Base-by-base conservation (phyloP, 169 alveolate species). In the Plasmodium chabaudi region DNA sequence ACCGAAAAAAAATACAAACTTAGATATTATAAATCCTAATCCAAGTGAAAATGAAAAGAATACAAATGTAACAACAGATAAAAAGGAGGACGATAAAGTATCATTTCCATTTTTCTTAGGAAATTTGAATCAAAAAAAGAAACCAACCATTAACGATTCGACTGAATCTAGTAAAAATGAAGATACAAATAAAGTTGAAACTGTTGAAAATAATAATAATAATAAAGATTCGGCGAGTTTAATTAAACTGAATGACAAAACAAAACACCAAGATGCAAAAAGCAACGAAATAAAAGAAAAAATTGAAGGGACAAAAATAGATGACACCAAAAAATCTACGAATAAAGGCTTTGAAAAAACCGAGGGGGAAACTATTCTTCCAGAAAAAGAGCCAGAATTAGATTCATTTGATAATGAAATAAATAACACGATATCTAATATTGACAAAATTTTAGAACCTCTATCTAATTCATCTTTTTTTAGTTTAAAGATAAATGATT, bases 1-100 rank as follows among this genome's bases (percentile, higher is more conserved):
- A 23, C 63, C 63, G 17, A 72, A 72, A 44, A 59, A 72, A 57
- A 57, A 49, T 21, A 72, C 15, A 6, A 23, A 55, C 39, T 12
- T 39, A 47, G 19, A 39, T 51, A 42, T 13, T 19, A 19, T 27
- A 7, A 13, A 15, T 63, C 9, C 44, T 2, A 71, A 13, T 19
- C 25, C 39, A 10, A 63, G n/a, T 34, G 25, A 13, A 2, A 63
- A 63, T 34, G 72, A 63, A 13, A 63, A 27, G 1, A 63, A 63
- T 10, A 27, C 15, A n/a, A 25, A 13, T 34, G 53, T 27, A 25
- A 10, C 87, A n/a, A 21, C 34, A 19, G 42, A 39, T 19, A 55
- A 44, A 44, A 42, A 25, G 10, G 51, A 72, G 13, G 64, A 51
- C 39, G 42, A 34, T 47, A 72, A 23, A 5, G 10, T 19, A 72